A percentile compares a stretch with the other conserved stretches of the same genome.
These are phyloP conservation scores for Saussurea involucrata DNA, from an alignment of 129 eudicot species.

Conservation along the genomic window DNA sequence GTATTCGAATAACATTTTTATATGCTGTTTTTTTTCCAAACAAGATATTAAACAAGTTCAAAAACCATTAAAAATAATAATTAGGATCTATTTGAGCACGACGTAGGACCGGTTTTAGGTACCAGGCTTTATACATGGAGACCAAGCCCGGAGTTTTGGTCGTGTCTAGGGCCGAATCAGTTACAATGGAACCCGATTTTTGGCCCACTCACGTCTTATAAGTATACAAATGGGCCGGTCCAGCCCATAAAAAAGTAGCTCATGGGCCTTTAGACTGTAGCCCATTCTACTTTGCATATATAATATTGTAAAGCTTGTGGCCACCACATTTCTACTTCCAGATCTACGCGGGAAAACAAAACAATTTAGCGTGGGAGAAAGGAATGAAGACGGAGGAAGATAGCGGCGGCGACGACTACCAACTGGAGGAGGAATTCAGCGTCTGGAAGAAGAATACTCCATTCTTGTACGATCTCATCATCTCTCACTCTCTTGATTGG, in stretches of 20 bases:
- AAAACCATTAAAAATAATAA: too few species aligned
- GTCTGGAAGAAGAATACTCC: conserved; percentile 95
- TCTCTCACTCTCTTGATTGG: conserved; percentile 87
- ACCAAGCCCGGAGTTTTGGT: too few species aligned
- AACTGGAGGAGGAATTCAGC: conserved; percentile 68
- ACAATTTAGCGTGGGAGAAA: conserved; percentile 11
- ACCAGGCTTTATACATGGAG: too few species aligned
- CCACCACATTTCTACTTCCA: not conserved
- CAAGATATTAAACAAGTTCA: too few species aligned
- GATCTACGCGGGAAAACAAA: conserved; percentile 30
- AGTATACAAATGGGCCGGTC: not conserved
- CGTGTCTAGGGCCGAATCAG: too few species aligned
- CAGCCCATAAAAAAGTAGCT: not conserved
- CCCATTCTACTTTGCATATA: not conserved
- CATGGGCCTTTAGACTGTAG: not conserved
- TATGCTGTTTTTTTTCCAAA: too few species aligned
- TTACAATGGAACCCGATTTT: too few species aligned
- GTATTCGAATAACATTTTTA: too few species aligned
- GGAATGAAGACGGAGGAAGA: conserved; percentile 40
- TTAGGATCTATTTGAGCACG: too few species aligned
- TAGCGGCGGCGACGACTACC: conserved; percentile 35
- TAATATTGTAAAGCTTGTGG: too few species aligned
- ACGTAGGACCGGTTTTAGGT: too few species aligned
- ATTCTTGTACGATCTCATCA: conserved; percentile 69
- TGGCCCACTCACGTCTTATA: too few species aligned